Evolutionary conservation across 2,329 filamentous ascomycete genomes (phyloP), one percentile per base, ranked within the genome.

Genomic region (Seiridium unicorne): DNA sequence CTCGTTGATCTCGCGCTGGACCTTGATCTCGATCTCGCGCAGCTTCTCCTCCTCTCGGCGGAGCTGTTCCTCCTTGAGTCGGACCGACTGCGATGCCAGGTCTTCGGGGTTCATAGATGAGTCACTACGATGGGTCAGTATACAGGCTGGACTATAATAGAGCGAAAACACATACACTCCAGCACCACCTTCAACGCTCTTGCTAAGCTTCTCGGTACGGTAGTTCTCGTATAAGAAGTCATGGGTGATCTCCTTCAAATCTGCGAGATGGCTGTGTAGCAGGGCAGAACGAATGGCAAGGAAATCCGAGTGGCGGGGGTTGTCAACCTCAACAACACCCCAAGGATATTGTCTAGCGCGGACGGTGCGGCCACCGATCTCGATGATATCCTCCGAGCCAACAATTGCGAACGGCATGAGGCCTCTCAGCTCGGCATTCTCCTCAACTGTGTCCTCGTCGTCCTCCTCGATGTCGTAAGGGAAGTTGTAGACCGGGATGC

Each of bases 191-290:
- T 97, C 93, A 69, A 99, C 95, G 76, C 93, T 97, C 92, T 98
- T 99, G 84, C 92, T 96, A 71, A 99, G 91, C 84, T 98, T 98
- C 91, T 99, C 95, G 73, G 95, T 99, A 92, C 95, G 93, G 86
- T 99, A 99, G 82, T 99, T 99, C 78, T 99, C 95, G 81, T 99
- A 99, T 66, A 99, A 83, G 89, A 99, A 99, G 79, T 99, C 95
- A 79, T 99, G 95, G 57, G 95, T 99, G 74, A 99, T 99, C 79
- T 99, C 95, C 88, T 99, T 99, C 72, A 99, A 82, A 77, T 99
- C 95, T 63, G 95, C 95, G 74, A 99, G 82, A 83, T 99, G 95
- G 80, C 93, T 97, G 85, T 99, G 95, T 64, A 99, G 86, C 60
- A 99, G 89, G 59, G 95, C 95, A 62, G 93, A 97, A 75, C 95